Evolutionary conservation across 257 asterid genomes (phyloP).

Genomic region (Nicotiana attenuata): DNA sequence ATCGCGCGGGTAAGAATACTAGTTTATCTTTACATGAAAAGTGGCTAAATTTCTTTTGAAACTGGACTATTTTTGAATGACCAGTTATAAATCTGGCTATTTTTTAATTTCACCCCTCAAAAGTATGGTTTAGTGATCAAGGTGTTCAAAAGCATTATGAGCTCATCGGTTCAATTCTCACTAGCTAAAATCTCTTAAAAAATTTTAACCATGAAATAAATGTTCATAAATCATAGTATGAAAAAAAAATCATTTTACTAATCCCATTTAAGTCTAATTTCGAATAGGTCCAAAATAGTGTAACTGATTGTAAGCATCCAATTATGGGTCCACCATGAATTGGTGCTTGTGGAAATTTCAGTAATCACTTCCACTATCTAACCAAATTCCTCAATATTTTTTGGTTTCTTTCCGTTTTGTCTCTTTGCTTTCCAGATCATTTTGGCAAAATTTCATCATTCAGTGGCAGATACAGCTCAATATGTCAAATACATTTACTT

Average conservation of each 20-base stretch:
- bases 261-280: not conserved
- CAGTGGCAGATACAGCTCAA: not conserved
- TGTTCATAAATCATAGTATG: not conserved
- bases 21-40: no score
- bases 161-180: no score
- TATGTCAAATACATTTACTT: not conserved
- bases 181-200: no score
- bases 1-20: no score
- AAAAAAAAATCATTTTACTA: no score
- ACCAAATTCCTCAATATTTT: not conserved
- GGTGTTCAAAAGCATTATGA: no score
- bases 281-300: not conserved
- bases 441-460: not conserved
- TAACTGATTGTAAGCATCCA: not conserved
- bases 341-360: not conserved
- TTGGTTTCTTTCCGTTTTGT: not conserved
- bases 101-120: no score
- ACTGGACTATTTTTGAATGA: no score
- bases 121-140: no score
- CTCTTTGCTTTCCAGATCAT: conserved; percentile 4
- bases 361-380: not conserved
- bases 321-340: not conserved
- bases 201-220: not conserved
- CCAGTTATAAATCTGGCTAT: no score
- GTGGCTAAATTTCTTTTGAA: no score